A percentile compares a stretch with the other conserved stretches of the same genome.
phyloP scores from a whole-genome alignment of 2,329 filamentous ascomycete species.

The Tolypocladium sp. region DNA sequence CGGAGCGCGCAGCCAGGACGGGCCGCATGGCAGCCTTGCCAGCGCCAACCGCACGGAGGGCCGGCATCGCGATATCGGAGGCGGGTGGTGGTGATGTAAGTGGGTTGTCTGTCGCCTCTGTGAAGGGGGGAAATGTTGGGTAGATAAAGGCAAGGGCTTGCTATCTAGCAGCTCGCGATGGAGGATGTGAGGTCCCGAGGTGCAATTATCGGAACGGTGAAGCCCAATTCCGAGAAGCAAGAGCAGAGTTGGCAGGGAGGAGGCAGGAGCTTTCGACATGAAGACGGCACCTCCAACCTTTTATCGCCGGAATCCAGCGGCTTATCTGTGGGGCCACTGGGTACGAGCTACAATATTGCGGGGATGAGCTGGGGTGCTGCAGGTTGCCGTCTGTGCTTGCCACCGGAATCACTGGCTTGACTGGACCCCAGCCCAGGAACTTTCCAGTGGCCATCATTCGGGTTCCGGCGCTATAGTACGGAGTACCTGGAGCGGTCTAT shows the following conservation, averaged over 20 bases:
- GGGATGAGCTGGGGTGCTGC: background rate
- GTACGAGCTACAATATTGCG: background rate
- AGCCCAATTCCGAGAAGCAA: background rate
- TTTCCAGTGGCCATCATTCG: background rate
- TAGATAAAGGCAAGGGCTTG: background rate
- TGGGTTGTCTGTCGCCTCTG: background rate
- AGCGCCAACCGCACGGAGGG: conserved; percentile 7
- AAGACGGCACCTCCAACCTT: background rate
- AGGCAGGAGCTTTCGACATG: background rate
- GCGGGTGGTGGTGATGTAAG: background rate
- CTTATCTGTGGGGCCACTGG: background rate
- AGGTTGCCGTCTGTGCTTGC: background rate
- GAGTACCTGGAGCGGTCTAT: background rate
- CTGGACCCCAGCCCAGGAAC: background rate
- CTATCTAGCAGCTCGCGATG: background rate
- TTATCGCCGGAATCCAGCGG: background rate
- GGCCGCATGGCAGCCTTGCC: conserved; percentile 2
- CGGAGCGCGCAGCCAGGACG: background rate
- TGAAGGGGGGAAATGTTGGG: background rate
- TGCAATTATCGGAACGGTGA: background rate
- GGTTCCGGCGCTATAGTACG: background rate
- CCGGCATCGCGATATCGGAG: conserved; percentile 4
- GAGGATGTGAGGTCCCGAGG: background rate
- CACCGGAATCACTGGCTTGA: background rate
- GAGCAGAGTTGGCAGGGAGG: background rate